Evolutionary conservation across 345 rosid species (phyloP), one percentile per base, ranked within the genome.

Genomic region (Durio zibethinus): DNA sequence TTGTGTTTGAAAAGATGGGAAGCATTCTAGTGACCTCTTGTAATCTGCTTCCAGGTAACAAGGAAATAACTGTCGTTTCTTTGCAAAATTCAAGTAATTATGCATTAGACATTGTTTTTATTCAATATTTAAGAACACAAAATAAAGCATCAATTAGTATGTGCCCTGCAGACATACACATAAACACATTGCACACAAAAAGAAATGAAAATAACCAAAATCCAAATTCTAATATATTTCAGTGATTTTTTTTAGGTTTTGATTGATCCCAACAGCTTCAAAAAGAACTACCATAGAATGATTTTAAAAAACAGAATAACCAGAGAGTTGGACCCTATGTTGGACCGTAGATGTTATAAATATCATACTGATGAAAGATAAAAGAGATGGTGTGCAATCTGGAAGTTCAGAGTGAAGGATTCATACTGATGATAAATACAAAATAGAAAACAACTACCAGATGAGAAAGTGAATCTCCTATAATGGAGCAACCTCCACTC

Each of bases 31-130:
- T 81, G 73, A 93, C 96, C 85, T 95, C 99, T 82, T 93, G 98
- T 82, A 92, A 82, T 85, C 99, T 88, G 88, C 99, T 95, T 82
- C 99, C 98, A 5, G 99, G 99, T 57, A 93, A 91, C 86, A 95
- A 82, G 59, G 89, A 83, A 69, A 95, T 80, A 76, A 89, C 80
- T 0, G 85, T 89, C 52, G 96, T 91, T 82, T 90, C 98, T 91
- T 79, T 50, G 47, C 75, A 77, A 77, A 53, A 31, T 74, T 8
- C 48, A 20, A 42, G 69, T 60, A 43, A 16, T 23, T 20, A 43
- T 42, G 67, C 45, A 57, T 61, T 61, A 75, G 50, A 45, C 21
- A 69, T 3, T 6, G 1, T 70, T 70, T 14, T 23, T 43, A 25
- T 21, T 42, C 29, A 12, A 69, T 11, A 25, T 29, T 42, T 7